Evolutionary conservation across 441 rosid genomes (phyloP), one percentile per base, ranked within the genome.

Genomic region (Corymbia calophylla): DNA sequence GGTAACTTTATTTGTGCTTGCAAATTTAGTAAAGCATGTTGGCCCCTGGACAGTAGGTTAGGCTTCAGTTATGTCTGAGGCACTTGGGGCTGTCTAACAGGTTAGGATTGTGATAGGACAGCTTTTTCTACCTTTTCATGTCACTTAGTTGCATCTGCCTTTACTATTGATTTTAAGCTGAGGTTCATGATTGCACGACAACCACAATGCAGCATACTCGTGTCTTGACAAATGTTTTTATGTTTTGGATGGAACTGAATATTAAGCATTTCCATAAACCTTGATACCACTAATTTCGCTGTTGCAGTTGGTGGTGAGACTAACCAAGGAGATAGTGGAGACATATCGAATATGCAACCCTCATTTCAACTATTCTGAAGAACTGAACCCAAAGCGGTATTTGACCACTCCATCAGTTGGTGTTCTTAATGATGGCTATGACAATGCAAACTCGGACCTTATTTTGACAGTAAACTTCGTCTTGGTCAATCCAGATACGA

Each of bases 361-460:
- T 27, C 96, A 94, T 88, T 97, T 98, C 92, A 97, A 95, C 90
- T 98, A 96, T 95, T 96, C 97, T 84, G 99, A 97, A 93, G 99
- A 96, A 90, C 92, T 96, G 92, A 97, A 96, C 94, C 99, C 99
- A 54, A 98, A 97, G 95, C 96, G 99, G 90, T 98, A 96, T 94
- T 94, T 98, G 96, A 98, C 99, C 87, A 97, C 95, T 91, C 99
- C 99, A 80, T 95, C 99, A 56, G 93, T 91, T 92, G 99, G 99
- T 92, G 98, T 96, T 89, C 97, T 94, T 91, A 98, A 98, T 91
- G 99, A 96, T 93, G 99, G 99, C 91, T 93, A 90, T 93, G 99
- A 97, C 93, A 98, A 98, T 94, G 97, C 93, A 92, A 97, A 97
- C 93, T 97, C 99, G 12, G 99, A 98, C 93, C 98, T 97, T 89